Percentiles rank a stretch among this genome's conserved stretches.
Conservation (phyloP, 768 basidiomycete genomes). For the Podaxis mareebaensis region DNA sequence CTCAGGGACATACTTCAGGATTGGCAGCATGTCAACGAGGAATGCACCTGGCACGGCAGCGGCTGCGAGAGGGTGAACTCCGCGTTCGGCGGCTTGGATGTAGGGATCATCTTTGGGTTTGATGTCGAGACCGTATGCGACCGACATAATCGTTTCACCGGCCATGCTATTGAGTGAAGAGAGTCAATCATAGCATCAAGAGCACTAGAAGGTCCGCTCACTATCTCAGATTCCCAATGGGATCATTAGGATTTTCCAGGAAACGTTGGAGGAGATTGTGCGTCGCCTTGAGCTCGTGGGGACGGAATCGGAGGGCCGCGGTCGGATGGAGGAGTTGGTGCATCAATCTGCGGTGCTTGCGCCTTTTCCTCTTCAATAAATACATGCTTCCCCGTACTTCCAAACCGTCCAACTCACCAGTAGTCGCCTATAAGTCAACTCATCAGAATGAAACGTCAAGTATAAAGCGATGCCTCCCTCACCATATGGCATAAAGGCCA, state of each 20-base stretch:
- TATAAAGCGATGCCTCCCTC: constrained; percentile 10
- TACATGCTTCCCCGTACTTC: not conserved
- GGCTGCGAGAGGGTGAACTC: constrained; percentile 21
- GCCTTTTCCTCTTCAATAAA: constrained; percentile 26
- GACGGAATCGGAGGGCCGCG: constrained; percentile 25
- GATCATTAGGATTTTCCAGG: constrained; percentile 24
- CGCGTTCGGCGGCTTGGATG: constrained; percentile 27
- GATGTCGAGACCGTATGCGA: constrained; percentile 38
- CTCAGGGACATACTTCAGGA: constrained; percentile 29
- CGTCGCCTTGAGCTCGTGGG: constrained; percentile 27
- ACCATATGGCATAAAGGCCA: constrained; percentile 34
- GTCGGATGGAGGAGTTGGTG: constrained; percentile 31
- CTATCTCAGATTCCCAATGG: constrained; percentile 9
- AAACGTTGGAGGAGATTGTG: constrained; percentile 29
- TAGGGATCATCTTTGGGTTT: constrained; percentile 31
- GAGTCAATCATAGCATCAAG: not conserved
- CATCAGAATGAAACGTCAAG: not conserved
- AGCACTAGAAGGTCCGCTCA: not conserved
- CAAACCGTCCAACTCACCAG: constrained; percentile 18
- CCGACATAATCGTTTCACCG: constrained; percentile 32
- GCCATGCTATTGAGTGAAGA: constrained; percentile 27
- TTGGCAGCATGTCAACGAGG: constrained; percentile 30
- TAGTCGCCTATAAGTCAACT: constrained; percentile 19
- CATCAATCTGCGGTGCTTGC: constrained; percentile 31
- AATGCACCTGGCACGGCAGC: constrained; percentile 31